phyloP scores from a whole-genome alignment of 306 rosid species.

The Begonia peltatifolia region DNA sequence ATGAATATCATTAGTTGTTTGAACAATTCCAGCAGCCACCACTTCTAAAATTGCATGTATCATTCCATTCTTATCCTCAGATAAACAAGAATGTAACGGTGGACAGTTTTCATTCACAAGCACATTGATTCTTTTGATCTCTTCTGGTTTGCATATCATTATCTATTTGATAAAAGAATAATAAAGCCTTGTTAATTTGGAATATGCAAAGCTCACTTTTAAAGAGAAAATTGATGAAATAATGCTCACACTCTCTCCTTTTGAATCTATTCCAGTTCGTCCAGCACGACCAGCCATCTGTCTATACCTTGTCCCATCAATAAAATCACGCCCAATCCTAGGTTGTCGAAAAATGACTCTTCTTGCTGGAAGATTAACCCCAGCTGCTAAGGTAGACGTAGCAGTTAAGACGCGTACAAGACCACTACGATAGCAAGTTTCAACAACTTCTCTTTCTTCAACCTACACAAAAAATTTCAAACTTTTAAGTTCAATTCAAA shows the following conservation, averaged over 20 bases:
- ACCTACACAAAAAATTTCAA: constrained; percentile 30
- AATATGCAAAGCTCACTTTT: no score
- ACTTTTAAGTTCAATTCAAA: not conserved
- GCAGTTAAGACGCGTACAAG: constrained; percentile 89
- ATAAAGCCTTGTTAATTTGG: no score
- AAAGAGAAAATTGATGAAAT: not conserved
- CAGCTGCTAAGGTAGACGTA: constrained; percentile 96
- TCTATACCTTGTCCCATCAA: constrained; percentile 84
- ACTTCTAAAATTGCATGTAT: constrained; percentile 96
- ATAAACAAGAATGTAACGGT: constrained; percentile 74
- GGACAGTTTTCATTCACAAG: constrained; percentile 78
- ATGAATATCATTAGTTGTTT: constrained; percentile 78
- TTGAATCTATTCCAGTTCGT: constrained; percentile 94
- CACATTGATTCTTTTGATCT: constrained; percentile 54
- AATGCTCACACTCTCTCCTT: constrained; percentile 83
- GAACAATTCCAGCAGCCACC: constrained; percentile 95
- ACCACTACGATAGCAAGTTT: constrained; percentile 88
- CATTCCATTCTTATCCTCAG: constrained; percentile 96
- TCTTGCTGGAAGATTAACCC: constrained; percentile 93
- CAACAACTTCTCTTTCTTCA: constrained; percentile 92
- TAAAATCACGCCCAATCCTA: constrained; percentile 78
- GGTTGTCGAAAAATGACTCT: constrained; percentile 97
- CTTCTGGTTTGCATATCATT: constrained; percentile 80
- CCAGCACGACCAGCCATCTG: constrained; percentile 99
- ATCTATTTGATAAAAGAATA: constrained; percentile 24